Base-by-base conservation (phyloP, 2,329 filamentous ascomycete genomes). In the Fusarium sp. region DNA sequence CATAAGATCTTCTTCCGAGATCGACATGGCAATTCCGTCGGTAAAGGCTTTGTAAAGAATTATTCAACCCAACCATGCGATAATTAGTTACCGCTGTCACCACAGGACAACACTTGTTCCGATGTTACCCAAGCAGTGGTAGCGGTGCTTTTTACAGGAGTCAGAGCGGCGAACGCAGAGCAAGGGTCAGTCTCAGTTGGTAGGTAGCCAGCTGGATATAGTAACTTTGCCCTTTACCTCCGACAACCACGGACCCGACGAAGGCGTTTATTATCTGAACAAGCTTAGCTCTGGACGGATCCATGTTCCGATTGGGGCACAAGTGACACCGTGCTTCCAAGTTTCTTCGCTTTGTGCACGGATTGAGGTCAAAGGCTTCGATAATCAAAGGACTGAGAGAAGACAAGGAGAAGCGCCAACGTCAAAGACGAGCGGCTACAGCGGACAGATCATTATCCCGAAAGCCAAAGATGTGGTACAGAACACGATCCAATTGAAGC, bases 131-230 rank as follows among this genome's bases (percentile, higher is more conserved):
- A 43, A 39, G 28, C 23, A 39, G 62, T 53, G 23, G 21, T 25
- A 14, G 16, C 11, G 13, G 48, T 51, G 48, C 48, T 51, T 51
- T 51, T 39, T 51, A 26, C 18, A 26, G 21, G 49, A 39, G 49
- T 42, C 49, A 25, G 34, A 45, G 23, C 39, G 53, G 41, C 16
- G 42, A 25, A 39, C 58, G 37, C 48, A 55, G 56, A 45, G 43
- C 58, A 51, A 56, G 67, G 63, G 53, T 68, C 46, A 68, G 52
- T 56, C 54, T 60, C 55, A 68, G 49, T 55, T 62, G 57, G 39
- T 41, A 39, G 30, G 31, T 57, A 42, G 42, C 58, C 50, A 51
- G 65, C 72, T 62, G 59, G 63, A 74, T 72, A 72, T 74, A 75
- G 72, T 61, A 74, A 72, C 63, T 55, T 52, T 25, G 43, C 52